A percentile compares a stretch with the other conserved stretches of the same genome.
These are phyloP conservation scores for Colletotrichum sp. DNA, from an alignment of 2,329 filamentous ascomycete species.

Conservation along the genomic window DNA sequence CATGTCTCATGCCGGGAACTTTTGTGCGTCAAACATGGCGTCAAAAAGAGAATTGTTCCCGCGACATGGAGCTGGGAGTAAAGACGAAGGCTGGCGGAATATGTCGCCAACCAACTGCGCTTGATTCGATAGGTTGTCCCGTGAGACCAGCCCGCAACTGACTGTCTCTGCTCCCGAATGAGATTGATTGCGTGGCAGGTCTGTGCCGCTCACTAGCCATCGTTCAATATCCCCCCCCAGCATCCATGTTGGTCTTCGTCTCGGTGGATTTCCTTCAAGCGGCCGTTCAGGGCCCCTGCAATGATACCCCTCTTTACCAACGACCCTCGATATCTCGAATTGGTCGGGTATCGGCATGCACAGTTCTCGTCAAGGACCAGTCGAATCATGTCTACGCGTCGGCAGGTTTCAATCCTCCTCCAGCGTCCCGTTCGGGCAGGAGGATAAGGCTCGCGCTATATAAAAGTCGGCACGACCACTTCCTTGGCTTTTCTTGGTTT, in stretches of 20 bases:
- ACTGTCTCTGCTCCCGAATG: background rate
- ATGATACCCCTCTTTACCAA: background rate
- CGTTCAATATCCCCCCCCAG: background rate
- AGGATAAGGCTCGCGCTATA: conserved; percentile 9
- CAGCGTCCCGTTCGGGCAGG: conserved; percentile 9
- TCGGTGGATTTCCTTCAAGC: background rate
- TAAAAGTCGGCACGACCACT: conserved; percentile 8
- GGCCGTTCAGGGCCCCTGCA: conserved; percentile 6
- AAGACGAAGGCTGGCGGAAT: background rate
- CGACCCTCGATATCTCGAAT: background rate
- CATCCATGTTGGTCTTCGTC: background rate
- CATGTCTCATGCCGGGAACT: background rate
- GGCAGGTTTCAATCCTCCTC: background rate
- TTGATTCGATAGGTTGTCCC: background rate
- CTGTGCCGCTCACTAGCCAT: background rate
- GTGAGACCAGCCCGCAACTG: background rate
- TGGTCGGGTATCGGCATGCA: background rate
- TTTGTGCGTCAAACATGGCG: background rate
- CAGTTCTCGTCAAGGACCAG: background rate
- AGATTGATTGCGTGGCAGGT: background rate
- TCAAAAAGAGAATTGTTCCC: background rate
- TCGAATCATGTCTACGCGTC: background rate
- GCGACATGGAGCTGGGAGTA: background rate
- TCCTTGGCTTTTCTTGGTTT: conserved; percentile 19
- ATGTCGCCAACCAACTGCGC: background rate